Conservation (phyloP, 108 stramenopile genomes). For the Epipyxis sp. region DNA sequence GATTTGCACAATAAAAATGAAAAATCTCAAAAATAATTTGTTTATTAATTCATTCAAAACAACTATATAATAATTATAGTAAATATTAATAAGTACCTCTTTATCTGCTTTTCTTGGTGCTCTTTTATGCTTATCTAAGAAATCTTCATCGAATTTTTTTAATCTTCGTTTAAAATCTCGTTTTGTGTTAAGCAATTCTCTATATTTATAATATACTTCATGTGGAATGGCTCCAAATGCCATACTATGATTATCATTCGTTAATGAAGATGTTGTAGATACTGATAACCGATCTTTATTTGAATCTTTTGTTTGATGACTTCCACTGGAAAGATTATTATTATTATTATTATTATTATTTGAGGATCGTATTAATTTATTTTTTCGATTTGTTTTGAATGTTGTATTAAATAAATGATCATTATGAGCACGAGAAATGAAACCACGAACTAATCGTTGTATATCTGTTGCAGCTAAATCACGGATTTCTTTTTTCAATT, state of each 20-base stretch:
- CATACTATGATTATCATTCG: background rate
- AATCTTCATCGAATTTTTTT: slow-evolving; percentile 32
- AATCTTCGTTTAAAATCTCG: slow-evolving; percentile 17
- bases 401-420: background rate
- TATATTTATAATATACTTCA: background rate
- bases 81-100: no score
- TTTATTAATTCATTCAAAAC: slow-evolving; percentile 12
- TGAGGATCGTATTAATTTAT: background rate
- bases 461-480: slow-evolving; percentile 24
- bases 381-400: background rate
- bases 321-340: background rate
- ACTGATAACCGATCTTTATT: no score
- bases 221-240: background rate
- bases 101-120: slow-evolving; percentile 19
- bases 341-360: background rate
- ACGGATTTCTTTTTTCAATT: slow-evolving; percentile 15
- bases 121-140: slow-evolving; percentile 4
- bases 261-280: background rate
- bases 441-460: slow-evolving; percentile 18
- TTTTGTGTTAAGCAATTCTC: slow-evolving; percentile 8
- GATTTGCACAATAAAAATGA: no score
- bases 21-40: slow-evolving; percentile 10
- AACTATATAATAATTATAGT: no score
- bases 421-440: background rate
- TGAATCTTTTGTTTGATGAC: no score